Evolutionary conservation across 2,329 filamentous ascomycete genomes (phyloP), one percentile per base, ranked within the genome.

Genomic region (Phyllosticta ampelicida): DNA sequence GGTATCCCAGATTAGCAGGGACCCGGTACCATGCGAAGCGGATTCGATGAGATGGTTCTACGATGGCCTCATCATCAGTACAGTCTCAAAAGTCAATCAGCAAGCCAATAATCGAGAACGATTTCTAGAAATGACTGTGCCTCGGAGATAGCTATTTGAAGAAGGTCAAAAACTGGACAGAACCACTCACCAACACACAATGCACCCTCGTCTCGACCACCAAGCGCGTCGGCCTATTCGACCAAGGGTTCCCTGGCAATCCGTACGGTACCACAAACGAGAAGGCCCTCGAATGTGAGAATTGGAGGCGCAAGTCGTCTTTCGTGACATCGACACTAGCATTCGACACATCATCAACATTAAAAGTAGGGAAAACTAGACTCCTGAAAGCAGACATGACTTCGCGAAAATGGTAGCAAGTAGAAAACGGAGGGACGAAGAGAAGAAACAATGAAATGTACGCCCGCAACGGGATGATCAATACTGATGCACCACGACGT

Each of bases 401-500:
- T 13, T 8, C 5, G n/a, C 19, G n/a, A n/a, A 9, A 52, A 20
- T 18, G 49, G 16, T 23, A 16, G 20, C 19, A 9, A 28, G 16
- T 19, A 16, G n/a, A 18, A 21, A 36, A 36, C 1, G 16, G 4
- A 5, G 11, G 28, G 11, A 30, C 29, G 29, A 3, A 1, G 29
- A 11, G 9, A 36, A 48, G 18, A 55, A 21, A 57, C 48, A 20
- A n/a, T 5, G 13, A 51, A 87, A 66, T 86, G 83, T 1, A 78
- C 77, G 21, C 86, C 85, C 9, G 86, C 84, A 50, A 86, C 68
- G 1, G 86, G 86, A 66, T 89, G 86, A 65, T 87, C 85, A 66
- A 66, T 89, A 85, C 66, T 89, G 85, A 67, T 89, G 85, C 44
- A 89, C 78, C 55, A 89, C 81, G 65, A 88, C 89, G 44, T 75